These are phyloP conservation scores for Dicorynia guianensis DNA, from an alignment of 306 rosid genomes.

Conservation along the genomic window DNA sequence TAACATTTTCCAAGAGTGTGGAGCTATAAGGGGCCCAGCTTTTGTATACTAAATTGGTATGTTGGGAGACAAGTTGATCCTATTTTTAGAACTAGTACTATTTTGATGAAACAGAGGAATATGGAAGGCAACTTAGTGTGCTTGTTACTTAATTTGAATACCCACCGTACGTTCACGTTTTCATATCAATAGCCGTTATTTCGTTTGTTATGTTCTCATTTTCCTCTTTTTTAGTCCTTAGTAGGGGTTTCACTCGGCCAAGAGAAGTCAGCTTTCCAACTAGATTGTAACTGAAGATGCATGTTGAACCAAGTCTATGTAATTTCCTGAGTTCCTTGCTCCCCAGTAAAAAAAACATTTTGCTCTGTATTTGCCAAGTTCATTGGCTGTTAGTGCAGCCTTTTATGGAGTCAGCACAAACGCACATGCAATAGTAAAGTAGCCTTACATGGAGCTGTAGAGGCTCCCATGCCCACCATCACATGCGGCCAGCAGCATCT, in stretches of 20 bases:
- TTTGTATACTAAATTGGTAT: slow-evolving; percentile 4
- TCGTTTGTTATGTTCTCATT: too few relatives aligned
- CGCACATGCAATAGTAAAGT: slow-evolving; percentile 12
- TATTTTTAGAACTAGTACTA: not conserved
- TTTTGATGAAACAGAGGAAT: slow-evolving; percentile 3
- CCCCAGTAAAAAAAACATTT: slow-evolving; percentile 3
- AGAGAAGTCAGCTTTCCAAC: slow-evolving; percentile 39
- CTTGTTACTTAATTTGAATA: slow-evolving; percentile 2
- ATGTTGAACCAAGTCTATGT: slow-evolving; percentile 3
- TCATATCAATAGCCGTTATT: not conserved
- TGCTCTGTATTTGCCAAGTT: slow-evolving; percentile 16
- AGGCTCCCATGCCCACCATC: not conserved
- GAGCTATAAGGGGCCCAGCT: slow-evolving; percentile 18
- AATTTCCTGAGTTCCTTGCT: not conserved
- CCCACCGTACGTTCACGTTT: too few relatives aligned
- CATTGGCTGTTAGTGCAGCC: slow-evolving; percentile 24
- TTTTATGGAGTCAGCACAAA: slow-evolving; percentile 30
- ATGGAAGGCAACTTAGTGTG: slow-evolving; percentile 19
- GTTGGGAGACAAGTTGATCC: slow-evolving; percentile 18
- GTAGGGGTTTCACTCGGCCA: slow-evolving; percentile 15
- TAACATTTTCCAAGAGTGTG: too few relatives aligned
- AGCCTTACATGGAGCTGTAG: not conserved
- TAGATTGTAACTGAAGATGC: slow-evolving; percentile 37
- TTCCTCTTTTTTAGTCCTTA: not conserved
- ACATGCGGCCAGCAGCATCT: too few relatives aligned